Percentiles rank a stretch among this genome's conserved stretches.
Evolutionary conservation across 768 basidiomycete species (phyloP).

Genomic region (Serpula lacrymans): DNA sequence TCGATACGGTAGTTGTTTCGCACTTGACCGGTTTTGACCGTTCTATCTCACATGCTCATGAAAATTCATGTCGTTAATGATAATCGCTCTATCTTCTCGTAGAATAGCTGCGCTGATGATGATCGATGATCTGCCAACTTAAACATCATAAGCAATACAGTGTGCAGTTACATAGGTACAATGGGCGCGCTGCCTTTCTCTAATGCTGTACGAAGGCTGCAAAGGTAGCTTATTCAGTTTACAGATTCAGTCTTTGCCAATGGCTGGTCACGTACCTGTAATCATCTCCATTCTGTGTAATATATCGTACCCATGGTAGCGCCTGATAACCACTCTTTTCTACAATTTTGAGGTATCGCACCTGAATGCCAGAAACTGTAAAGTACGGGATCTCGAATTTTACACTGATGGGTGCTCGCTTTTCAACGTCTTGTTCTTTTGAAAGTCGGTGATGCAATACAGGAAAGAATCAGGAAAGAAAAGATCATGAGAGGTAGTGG

Average conservation of each 20-base stretch:
- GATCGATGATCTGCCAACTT: no score
- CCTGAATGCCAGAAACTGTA: conserved; percentile 96
- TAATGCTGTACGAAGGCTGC: conserved; percentile 66
- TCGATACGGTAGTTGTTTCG: conserved; percentile 29
- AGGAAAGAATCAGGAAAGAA: not conserved
- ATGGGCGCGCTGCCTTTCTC: conserved; percentile 73
- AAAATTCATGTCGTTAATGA: no score
- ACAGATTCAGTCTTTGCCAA: no score
- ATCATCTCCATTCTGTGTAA: conserved; percentile 89
- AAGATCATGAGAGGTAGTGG: not conserved
- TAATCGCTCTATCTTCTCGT: no score
- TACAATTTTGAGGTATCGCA: conserved; percentile 96
- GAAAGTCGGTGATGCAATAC: not conserved
- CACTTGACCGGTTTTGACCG: no score
- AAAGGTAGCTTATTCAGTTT: not conserved
- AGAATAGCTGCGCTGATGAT: no score
- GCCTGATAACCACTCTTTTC: conserved; percentile 99
- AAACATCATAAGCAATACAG: no score
- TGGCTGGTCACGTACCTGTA: conserved; percentile 57
- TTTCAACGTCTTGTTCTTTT: conserved; percentile 75
- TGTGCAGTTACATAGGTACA: conserved; percentile 23
- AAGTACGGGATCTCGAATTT: conserved; percentile 99
- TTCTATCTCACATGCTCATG: no score
- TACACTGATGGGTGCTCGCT: conserved; percentile 92
- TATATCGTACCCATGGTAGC: conserved; percentile 93